Evolutionary conservation across 2,329 filamentous ascomycete genomes (phyloP).

Genomic region (Penicillium sp.): DNA sequence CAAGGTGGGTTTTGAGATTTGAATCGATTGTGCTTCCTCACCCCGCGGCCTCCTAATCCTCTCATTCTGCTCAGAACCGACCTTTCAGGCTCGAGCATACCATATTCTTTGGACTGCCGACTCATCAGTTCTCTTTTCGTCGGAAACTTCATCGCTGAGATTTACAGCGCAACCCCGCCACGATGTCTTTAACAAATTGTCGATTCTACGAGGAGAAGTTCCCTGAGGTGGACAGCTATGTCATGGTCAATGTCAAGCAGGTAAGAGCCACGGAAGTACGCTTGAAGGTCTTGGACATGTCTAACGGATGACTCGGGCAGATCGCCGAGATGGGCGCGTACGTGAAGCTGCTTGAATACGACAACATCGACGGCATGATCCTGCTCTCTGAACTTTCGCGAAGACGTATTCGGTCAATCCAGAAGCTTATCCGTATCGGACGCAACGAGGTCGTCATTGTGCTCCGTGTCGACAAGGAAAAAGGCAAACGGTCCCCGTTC

Average conservation of each 20-base stretch:
- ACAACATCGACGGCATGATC: constrained; percentile 99
- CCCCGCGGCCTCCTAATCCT: constrained; percentile 5
- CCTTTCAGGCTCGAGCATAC: constrained; percentile 5
- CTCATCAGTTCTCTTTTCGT: constrained; percentile 8
- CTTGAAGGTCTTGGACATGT: background rate
- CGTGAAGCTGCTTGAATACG: constrained; percentile 98
- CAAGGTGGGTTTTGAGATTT: constrained; percentile 40
- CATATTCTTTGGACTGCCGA: constrained; percentile 11
- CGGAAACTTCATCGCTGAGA: constrained; percentile 11
- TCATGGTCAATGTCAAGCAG: constrained; percentile 99
- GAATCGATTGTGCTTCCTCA: constrained; percentile 27
- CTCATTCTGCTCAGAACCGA: constrained; percentile 14
- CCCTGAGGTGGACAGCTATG: constrained; percentile 97
- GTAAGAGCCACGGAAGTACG: constrained; percentile 43
- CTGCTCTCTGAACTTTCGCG: constrained; percentile 94
- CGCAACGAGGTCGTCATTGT: constrained; percentile 98
- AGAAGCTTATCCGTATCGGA: constrained; percentile 97
- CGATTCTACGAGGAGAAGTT: constrained; percentile 98
- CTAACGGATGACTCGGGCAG: constrained; percentile 42
- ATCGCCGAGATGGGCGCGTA: constrained; percentile 99
- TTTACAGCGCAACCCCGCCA: constrained; percentile 50
- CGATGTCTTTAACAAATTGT: constrained; percentile 92
- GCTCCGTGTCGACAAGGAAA: constrained; percentile 98
- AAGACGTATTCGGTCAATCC: constrained; percentile 96
- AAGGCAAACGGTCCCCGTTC: constrained; percentile 55